Percentiles rank a stretch among this genome's conserved stretches.
These are phyloP conservation scores for Parafenestella ontariensis DNA, from an alignment of 2,329 filamentous ascomycete genomes.

Conservation along the genomic window DNA sequence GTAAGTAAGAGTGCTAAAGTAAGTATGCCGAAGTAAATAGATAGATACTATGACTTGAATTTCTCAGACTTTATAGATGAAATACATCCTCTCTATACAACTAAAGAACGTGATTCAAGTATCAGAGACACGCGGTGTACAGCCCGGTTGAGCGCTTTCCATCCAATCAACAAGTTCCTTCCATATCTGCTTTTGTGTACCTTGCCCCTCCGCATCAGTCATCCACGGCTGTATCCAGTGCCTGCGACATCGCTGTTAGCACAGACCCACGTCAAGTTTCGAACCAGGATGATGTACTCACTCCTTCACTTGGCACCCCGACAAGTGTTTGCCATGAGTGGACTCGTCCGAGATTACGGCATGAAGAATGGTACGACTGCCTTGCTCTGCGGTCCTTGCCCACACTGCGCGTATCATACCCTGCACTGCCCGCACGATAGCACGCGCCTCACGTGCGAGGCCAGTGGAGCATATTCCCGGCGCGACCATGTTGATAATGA, in stretches of 20 bases:
- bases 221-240: slow-evolving; percentile 14
- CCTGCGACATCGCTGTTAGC: slow-evolving; percentile 1
- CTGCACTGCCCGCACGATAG: slow-evolving; percentile 10
- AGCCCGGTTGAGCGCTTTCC: background rate
- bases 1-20: too few species aligned
- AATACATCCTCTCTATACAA: too few species aligned
- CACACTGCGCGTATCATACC: slow-evolving; percentile 18
- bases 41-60: too few species aligned
- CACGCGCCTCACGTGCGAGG: slow-evolving; percentile 6
- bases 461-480: slow-evolving; percentile 36
- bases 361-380: slow-evolving; percentile 49
- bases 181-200: slow-evolving; percentile 15
- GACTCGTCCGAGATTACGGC: slow-evolving; percentile 38
- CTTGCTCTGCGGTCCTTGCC: slow-evolving; percentile 49
- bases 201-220: slow-evolving; percentile 6
- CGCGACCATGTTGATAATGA: slow-evolving; percentile 38
- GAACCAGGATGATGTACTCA: background rate
- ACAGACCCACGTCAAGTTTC: background rate
- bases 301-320: slow-evolving; percentile 36
- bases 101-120: too few species aligned
- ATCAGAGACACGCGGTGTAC: background rate
- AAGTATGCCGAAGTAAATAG: too few species aligned
- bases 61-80: too few species aligned
- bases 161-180: slow-evolving; percentile 10
- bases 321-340: slow-evolving; percentile 50